Evolutionary conservation across 495 filamentous ascomycete species (phyloP).

Genomic region (Penicillium argentinense): DNA sequence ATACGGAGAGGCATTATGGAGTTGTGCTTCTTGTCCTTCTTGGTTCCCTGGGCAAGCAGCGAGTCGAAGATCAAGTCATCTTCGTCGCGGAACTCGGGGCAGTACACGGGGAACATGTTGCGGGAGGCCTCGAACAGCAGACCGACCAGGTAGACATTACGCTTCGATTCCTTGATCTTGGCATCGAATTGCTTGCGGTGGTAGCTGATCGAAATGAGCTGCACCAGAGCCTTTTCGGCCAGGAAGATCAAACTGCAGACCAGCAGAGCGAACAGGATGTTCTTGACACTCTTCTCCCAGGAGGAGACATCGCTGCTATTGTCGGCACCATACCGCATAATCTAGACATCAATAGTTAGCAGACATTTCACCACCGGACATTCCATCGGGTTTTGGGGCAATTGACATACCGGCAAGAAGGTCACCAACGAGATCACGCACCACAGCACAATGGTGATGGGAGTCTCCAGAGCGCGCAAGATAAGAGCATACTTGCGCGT

Average conservation of each 20-base stretch:
- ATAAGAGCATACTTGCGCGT: constrained; percentile 91
- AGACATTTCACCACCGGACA: not conserved
- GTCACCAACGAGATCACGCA: constrained; percentile 73
- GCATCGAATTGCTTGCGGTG: constrained; percentile 89
- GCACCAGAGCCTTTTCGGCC: constrained; percentile 79
- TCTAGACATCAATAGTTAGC: constrained; percentile 29
- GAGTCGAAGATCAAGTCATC: constrained; percentile 87
- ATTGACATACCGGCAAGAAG: constrained; percentile 60
- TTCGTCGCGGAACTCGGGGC: constrained; percentile 84
- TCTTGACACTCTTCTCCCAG: constrained; percentile 65
- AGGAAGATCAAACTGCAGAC: constrained; percentile 76
- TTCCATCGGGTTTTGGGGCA: not conserved
- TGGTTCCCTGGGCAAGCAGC: constrained; percentile 42
- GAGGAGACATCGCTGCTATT: constrained; percentile 35
- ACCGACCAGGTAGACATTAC: constrained; percentile 72
- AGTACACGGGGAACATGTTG: constrained; percentile 85
- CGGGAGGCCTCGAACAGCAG: constrained; percentile 88
- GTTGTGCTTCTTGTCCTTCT: constrained; percentile 41
- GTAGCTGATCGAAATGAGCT: constrained; percentile 91
- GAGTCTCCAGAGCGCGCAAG: constrained; percentile 75
- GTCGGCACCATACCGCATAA: constrained; percentile 54
- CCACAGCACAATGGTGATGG: constrained; percentile 87
- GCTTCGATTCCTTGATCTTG: constrained; percentile 87
- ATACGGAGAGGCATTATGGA: constrained; percentile 74
- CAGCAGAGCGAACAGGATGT: constrained; percentile 73